phyloP scores from a whole-genome alignment of 495 filamentous ascomycete genomes.

The Annulohypoxylon moriforme region DNA sequence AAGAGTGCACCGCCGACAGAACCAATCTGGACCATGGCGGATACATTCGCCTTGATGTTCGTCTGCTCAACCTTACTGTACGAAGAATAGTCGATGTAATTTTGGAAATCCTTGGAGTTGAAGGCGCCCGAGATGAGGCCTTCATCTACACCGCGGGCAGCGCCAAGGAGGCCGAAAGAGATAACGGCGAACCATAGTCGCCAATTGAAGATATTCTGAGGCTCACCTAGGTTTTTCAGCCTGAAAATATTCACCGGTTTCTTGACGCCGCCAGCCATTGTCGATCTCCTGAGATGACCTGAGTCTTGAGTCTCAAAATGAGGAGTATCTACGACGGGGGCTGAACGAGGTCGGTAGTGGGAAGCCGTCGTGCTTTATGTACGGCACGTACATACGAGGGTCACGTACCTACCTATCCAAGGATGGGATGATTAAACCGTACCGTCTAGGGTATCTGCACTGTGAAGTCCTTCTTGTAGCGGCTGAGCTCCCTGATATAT shows the following conservation, averaged over 20 bases:
- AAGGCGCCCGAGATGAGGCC: slow-evolving; percentile 76
- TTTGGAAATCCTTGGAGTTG: slow-evolving; percentile 70
- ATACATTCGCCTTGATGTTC: slow-evolving; percentile 75
- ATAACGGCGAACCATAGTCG: slow-evolving; percentile 72
- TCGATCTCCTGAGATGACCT: slow-evolving; percentile 23
- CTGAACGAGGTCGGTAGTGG: neutral
- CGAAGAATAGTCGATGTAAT: slow-evolving; percentile 65
- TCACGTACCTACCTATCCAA: neutral
- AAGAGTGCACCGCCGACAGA: slow-evolving; percentile 72
- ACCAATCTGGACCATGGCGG: slow-evolving; percentile 78
- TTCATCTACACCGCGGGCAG: slow-evolving; percentile 78
- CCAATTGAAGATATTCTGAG: slow-evolving; percentile 72
- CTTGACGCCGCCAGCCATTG: slow-evolving; percentile 71
- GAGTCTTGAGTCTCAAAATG: neutral
- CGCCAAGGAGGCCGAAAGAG: slow-evolving; percentile 76
- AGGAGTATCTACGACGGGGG: neutral
- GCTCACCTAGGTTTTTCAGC: slow-evolving; percentile 64
- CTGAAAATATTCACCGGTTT: slow-evolving; percentile 76
- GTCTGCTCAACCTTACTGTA: slow-evolving; percentile 65
- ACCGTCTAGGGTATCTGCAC: neutral
- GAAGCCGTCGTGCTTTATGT: neutral
- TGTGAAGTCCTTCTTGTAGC: neutral
- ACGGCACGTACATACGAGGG: neutral
- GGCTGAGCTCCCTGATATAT: neutral
- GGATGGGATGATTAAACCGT: neutral